Base-by-base conservation (phyloP, 176 grass and related monocot genomes). In the Guadua angustifolia region DNA sequence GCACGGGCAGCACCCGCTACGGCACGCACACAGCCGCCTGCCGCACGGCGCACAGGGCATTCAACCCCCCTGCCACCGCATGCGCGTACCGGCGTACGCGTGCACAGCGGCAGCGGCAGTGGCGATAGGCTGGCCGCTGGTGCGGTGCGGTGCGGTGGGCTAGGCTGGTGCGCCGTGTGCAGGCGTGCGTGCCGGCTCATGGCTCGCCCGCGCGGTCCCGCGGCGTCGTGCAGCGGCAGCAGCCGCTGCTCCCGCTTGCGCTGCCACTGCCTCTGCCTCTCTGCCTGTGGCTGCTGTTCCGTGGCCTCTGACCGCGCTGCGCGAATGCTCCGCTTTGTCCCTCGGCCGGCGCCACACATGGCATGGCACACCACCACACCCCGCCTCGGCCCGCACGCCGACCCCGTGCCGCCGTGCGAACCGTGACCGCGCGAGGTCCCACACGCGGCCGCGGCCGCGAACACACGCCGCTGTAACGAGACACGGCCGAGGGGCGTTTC, bases 321-420 rank as follows among this genome's bases (percentile, higher is more conserved):
- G 58, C 60, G 77, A 76, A 89, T 64, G 88, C 88, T 90, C 79
- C 88, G 84, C 66, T 86, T 86, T 90, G 88, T 86, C 88, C 67
- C 73, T 67, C 29, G 29, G 29, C 57, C 57, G 35, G 45, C 11
- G 42, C 65, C 17, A 12, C 29, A 11, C 68, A 17, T 22, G 7
- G 2, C 69, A n/a, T n/a, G n/a, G n/a, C n/a, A n/a, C n/a, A n/a
- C n/a, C n/a, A n/a, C n/a, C n/a, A n/a, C n/a, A 42, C 40, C 57
- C 57, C 57, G 19, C 78, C 24, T 88, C 81, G 70, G 51, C 11
- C 58, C 65, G 79, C 36, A 46, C 46, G 86, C 80, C 26, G 26
- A 6, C 11, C 12, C 74, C n/a, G 25, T 33, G 17, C 25, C 11
- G 6, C 74, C n/a, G 25, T 33, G 17, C 25, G 26, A 16, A 6